phyloP scores from a whole-genome alignment of 2,329 filamentous ascomycete genomes.

The Purpureocillium lavendulum region DNA sequence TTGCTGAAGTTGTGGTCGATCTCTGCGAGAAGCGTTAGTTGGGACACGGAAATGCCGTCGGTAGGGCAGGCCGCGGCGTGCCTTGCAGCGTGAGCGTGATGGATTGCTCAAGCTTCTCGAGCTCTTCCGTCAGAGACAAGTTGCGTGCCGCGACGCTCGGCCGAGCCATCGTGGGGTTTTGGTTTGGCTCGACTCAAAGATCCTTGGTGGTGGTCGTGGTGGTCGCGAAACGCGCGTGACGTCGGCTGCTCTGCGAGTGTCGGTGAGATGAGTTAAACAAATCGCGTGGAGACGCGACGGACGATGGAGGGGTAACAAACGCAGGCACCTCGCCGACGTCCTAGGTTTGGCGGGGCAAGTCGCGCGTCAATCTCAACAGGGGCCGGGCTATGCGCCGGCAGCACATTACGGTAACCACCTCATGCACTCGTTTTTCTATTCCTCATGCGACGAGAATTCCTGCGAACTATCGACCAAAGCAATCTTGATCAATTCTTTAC shows the following conservation, averaged over 20 bases:
- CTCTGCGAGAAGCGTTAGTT: slow-evolving; percentile 43
- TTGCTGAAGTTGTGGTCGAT: slow-evolving; percentile 98
- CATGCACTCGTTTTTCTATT: too few species aligned
- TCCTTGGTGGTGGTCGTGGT: too few species aligned
- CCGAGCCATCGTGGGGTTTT: slow-evolving; percentile 35
- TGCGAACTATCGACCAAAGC: too few species aligned
- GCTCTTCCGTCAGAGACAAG: slow-evolving; percentile 83
- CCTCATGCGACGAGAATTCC: too few species aligned
- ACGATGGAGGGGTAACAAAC: slow-evolving; percentile 1
- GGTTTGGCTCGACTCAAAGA: background rate
- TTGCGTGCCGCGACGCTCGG: slow-evolving; percentile 39
- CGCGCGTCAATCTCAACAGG: background rate
- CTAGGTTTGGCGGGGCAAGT: slow-evolving; percentile 1
- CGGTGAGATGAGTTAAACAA: background rate
- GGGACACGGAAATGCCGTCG: too few species aligned
- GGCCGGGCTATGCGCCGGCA: too few species aligned
- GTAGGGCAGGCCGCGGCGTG: slow-evolving; percentile 30
- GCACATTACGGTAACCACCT: too few species aligned
- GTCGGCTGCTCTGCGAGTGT: background rate
- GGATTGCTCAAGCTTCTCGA: slow-evolving; percentile 92
- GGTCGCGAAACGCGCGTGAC: background rate
- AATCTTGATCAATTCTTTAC: slow-evolving; percentile 17
- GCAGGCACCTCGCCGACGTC: too few species aligned
- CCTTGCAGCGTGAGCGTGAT: slow-evolving; percentile 95
- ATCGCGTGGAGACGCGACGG: slow-evolving; percentile 2